Base-by-base conservation (phyloP, 768 basidiomycete species). In the Tulasnella calospora region DNA sequence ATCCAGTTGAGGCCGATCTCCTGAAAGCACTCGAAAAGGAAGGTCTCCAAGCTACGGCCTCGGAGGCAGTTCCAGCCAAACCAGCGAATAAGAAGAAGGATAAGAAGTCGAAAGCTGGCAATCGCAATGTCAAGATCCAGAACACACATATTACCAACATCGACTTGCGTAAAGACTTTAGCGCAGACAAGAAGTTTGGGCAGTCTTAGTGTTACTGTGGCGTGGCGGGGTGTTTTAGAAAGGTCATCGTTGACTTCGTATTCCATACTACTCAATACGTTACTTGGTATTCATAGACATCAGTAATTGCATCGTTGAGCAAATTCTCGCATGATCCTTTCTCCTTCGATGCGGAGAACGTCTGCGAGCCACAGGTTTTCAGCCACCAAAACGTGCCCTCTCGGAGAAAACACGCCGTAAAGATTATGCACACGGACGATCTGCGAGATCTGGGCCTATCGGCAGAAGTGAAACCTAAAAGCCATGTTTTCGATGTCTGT, bases 1-100 rank as follows among this genome's bases (percentile, higher is more conserved):
- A 95, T 0, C 95, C 95, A 0, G 92, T 93, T 75, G 94, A 95
- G 61, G 92, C 92, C 35, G 94, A 96, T 82, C 84, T 97, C 3
- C 86, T 92, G 77, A 91, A 89, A 82, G 90, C 94, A 79, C 89
- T 97, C 70, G 89, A 90, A 10, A 90, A 90, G 91, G 94, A 94
- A 86, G 94, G 94, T 79, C 85, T 95, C 77, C 93, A 94, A 82
- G 90, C 90, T 46, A 94, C 94, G 15, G 89, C 90, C 6, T 89
- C 92, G 40, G 90, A 93, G 83, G 83, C 88, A 0, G 86, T 86
- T 74, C 87, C 90, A 82, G 88, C 87, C 8, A 88, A 89, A 0
- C 85, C 87, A 19, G 85, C 82, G 27, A 88, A 88, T 81, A 95
- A 92, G 87, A 96, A 95, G 84, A 93, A 92, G 82, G 93, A 93